These are phyloP conservation scores for Colletotrichum scovillei DNA, from an alignment of 2,329 filamentous ascomycete species.

Conservation along the genomic window DNA sequence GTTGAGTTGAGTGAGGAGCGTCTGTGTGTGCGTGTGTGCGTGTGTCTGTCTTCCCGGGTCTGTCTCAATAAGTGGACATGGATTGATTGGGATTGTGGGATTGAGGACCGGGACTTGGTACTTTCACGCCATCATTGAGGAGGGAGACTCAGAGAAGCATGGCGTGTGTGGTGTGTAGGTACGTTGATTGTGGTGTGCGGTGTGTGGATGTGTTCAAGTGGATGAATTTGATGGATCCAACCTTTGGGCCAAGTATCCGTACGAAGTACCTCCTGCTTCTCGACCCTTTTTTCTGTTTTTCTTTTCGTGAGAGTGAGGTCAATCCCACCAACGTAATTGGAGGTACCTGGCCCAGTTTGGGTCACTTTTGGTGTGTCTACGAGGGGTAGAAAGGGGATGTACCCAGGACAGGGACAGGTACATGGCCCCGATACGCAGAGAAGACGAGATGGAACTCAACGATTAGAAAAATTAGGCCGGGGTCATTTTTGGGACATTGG, in stretches of 20 bases:
- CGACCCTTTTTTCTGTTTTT: constrained; percentile 1
- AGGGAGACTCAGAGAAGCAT: neutral
- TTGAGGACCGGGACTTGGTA: constrained; percentile 26
- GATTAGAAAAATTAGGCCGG: constrained; percentile 31
- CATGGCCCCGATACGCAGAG: neutral
- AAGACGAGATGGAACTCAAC: constrained; percentile 26
- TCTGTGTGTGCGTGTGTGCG: too few species aligned
- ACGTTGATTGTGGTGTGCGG: neutral
- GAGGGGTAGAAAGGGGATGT: constrained; percentile 8
- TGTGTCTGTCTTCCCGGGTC: constrained; percentile 14
- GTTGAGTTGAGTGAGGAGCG: constrained; percentile 10
- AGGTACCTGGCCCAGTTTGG: constrained; percentile 29
- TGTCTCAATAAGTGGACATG: constrained; percentile 29
- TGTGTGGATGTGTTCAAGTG: constrained; percentile 16
- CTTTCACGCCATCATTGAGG: constrained; percentile 19
- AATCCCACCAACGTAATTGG: constrained; percentile 33
- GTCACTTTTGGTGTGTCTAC: neutral
- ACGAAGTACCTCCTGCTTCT: neutral
- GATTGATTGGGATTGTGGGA: constrained; percentile 32
- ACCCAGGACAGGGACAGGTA: constrained; percentile 13
- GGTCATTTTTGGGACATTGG: constrained; percentile 22
- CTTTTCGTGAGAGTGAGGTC: constrained; percentile 27
- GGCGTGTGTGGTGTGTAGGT: constrained; percentile 3
- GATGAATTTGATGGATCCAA: constrained; percentile 33
- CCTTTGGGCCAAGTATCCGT: constrained; percentile 18